Evolutionary conservation across 257 asterid species (phyloP).

Genomic region (Paraleonurus japonicus): DNA sequence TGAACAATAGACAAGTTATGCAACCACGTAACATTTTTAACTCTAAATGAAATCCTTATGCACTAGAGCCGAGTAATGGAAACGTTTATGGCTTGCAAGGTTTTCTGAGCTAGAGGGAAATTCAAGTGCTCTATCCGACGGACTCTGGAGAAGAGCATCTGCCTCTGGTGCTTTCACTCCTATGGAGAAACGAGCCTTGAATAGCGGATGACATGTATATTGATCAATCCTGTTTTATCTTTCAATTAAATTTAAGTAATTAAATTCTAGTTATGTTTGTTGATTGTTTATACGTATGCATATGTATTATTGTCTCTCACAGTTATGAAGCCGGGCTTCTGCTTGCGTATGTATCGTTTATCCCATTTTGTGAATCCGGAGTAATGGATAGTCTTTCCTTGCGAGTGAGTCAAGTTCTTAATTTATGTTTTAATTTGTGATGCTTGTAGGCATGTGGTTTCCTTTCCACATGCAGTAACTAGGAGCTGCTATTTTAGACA

Average conservation of each 20-base stretch:
- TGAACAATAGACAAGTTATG: too few species aligned
- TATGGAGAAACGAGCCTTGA: conserved; percentile 78
- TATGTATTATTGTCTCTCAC: conserved; percentile 27
- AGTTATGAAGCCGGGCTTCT: conserved; percentile 98
- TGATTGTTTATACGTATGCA: not conserved
- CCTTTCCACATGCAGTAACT: too few species aligned
- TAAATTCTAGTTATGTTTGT: not conserved
- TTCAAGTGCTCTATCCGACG: conserved; percentile 53
- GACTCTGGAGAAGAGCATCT: conserved; percentile 88
- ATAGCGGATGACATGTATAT: conserved; percentile 92
- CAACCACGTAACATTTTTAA: too few species aligned
- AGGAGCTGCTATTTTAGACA: not conserved
- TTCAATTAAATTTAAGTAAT: not conserved
- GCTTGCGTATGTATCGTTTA: conserved; percentile 67
- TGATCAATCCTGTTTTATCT: not conserved
- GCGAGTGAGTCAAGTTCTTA: conserved; percentile 48
- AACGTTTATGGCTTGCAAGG: conserved; percentile 41
- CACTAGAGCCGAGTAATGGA: conserved; percentile 6
- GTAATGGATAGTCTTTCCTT: conserved; percentile 78
- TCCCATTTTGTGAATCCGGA: conserved; percentile 90
- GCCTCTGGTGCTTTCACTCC: conserved; percentile 76
- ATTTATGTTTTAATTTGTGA: not conserved
- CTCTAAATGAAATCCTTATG: not conserved
- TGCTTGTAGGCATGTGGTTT: too few species aligned
- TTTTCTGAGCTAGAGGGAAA: conserved; percentile 59